phyloP scores from a whole-genome alignment of 176 grass and related monocot genomes.

The Tillandsia fasciculata region DNA sequence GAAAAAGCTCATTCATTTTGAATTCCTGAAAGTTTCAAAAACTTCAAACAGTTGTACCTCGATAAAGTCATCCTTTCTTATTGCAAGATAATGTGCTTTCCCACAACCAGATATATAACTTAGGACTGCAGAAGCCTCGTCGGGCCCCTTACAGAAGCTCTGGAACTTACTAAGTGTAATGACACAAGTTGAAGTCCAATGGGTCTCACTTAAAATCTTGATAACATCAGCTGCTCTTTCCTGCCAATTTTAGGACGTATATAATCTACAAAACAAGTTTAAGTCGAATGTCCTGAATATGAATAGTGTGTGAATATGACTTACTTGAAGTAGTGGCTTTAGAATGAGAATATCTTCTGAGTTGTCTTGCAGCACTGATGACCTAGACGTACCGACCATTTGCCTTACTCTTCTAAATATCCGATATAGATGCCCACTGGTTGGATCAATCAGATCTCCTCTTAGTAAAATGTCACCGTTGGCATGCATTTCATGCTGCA shows the following conservation, averaged over 20 bases:
- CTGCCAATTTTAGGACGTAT: constrained; percentile 18
- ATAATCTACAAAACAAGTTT: neutral
- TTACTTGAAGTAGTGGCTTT: constrained; percentile 44
- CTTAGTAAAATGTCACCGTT: constrained; percentile 50
- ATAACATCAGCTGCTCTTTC: constrained; percentile 35
- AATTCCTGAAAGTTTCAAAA: neutral
- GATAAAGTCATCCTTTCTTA: constrained; percentile 41
- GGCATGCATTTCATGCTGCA: constrained; percentile 58
- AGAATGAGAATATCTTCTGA: constrained; percentile 37
- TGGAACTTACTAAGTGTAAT: constrained; percentile 49
- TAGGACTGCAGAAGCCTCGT: constrained; percentile 31
- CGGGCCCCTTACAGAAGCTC: constrained; percentile 23
- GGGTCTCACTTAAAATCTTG: constrained; percentile 25
- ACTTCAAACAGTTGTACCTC: constrained; percentile 21
- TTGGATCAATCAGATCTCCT: constrained; percentile 52
- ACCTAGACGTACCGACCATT: constrained; percentile 29
- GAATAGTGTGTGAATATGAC: neutral
- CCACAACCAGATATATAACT: constrained; percentile 33
- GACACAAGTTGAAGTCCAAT: constrained; percentile 55
- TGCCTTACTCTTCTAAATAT: constrained; percentile 36
- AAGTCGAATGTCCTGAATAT: neutral
- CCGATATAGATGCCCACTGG: constrained; percentile 32
- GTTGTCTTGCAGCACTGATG: constrained; percentile 22
- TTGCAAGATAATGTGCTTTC: constrained; percentile 40
- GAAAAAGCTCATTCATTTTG: neutral